Evolutionary conservation across 768 basidiomycete genomes (phyloP).

Genomic region (Botryobasidium botryosum): DNA sequence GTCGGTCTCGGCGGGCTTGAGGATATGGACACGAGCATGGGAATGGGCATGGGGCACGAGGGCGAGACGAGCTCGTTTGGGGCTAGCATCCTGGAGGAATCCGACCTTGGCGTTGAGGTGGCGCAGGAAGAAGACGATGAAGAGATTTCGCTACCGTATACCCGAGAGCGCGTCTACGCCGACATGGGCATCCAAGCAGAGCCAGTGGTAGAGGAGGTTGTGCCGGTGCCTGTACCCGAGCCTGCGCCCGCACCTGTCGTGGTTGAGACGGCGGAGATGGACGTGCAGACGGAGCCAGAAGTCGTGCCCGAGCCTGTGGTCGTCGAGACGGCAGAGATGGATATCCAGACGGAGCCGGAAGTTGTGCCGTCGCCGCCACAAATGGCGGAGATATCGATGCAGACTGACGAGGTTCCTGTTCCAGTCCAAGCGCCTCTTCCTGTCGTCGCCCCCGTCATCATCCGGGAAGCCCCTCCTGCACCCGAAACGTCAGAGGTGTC

Average conservation of each 20-base stretch:
- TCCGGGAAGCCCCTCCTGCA: constrained; percentile 5
- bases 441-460: not conserved
- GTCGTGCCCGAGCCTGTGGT: constrained; percentile 14
- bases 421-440: not conserved
- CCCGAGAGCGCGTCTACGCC: constrained; percentile 14
- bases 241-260: constrained; percentile 14
- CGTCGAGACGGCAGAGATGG: constrained; percentile 20
- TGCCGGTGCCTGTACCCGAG: constrained; percentile 10
- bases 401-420: not conserved
- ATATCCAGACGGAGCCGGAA: constrained; percentile 30
- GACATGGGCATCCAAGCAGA: constrained; percentile 30
- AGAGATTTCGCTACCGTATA: not conserved
- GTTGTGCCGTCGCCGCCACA: too few relatives aligned
- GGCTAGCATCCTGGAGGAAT: not conserved
- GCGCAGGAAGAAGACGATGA: constrained; percentile 20
- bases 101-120: constrained; percentile 15
- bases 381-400: not conserved
- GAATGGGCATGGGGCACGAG: not conserved
- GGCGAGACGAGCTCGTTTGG: too few relatives aligned
- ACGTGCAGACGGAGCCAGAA: constrained; percentile 9
- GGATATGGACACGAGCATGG: not conserved
- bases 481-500: constrained; percentile 28
- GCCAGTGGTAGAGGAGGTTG: constrained; percentile 7
- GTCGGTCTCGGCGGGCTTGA: not conserved
- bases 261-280: constrained; percentile 10